These are phyloP conservation scores for Prunus padus DNA, from an alignment of 306 rosid species.

Conservation along the genomic window DNA sequence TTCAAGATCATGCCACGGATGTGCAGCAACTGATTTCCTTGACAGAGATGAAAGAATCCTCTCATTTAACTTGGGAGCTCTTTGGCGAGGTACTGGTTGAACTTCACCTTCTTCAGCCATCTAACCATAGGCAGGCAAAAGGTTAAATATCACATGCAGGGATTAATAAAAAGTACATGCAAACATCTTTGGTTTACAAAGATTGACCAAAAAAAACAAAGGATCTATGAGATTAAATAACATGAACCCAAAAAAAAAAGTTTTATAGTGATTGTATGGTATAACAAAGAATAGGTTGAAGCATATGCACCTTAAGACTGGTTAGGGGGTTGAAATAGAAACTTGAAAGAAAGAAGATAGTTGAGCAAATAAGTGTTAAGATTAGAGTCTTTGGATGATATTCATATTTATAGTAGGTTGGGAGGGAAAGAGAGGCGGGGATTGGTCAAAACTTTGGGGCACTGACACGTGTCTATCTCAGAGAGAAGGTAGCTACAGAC, in stretches of 20 bases:
- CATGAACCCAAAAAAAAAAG: too few species aligned
- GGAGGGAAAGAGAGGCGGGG: constrained; percentile 7
- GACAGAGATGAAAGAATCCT: constrained; percentile 92
- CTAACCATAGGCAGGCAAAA: constrained; percentile 12
- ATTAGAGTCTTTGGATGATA: neutral
- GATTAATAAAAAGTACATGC: too few species aligned
- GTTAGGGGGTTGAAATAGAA: neutral
- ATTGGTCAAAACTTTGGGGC: constrained; percentile 30
- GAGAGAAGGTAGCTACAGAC: constrained; percentile 45
- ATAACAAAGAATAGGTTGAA: neutral
- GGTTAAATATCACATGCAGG: neutral
- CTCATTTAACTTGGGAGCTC: constrained; percentile 67
- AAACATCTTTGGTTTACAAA: neutral
- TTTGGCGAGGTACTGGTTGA: constrained; percentile 3
- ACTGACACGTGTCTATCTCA: neutral
- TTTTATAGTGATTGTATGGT: too few species aligned
- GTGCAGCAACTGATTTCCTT: constrained; percentile 91
- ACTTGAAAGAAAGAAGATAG: neutral
- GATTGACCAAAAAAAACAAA: neutral
- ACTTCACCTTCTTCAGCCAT: constrained; percentile 41
- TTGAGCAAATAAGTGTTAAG: neutral
- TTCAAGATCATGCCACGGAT: constrained; percentile 99
- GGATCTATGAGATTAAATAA: too few species aligned
- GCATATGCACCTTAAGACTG: constrained; percentile 18
- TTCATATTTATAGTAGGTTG: neutral